Evolutionary conservation across 208 protist species (phyloP), one percentile per base, ranked within the genome.

Genomic region (Leishmania tarentolae): DNA sequence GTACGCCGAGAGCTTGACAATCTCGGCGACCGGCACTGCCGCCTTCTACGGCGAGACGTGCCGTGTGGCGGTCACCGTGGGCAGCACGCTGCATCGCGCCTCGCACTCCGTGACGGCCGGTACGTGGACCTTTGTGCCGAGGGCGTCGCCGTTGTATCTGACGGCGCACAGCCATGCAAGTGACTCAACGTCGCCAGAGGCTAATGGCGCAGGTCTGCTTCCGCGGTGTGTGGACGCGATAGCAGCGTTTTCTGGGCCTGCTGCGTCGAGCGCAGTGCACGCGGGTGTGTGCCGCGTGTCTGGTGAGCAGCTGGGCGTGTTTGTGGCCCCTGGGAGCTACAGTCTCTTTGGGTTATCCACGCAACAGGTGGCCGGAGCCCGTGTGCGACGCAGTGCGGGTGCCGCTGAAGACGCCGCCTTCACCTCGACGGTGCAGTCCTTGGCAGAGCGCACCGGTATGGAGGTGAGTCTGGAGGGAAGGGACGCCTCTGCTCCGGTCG

Each of bases 21-120:
- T 87, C 65, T 66, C 75, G 42, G 83, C 61, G 13, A 78, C 78
- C 3, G 75, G 75, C 52, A 87, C 42, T 31, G 75, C 79, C 31
- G 78, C 79, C 47, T 83, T 87, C 46, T 76, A 81, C 24, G 79
- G 83, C 40, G 83, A 87, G 70, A 87, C 75, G 66, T 87, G 83
- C 47, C 35, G n/a, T 4, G 17, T 87, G 52, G 78, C 61, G 28
- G 83, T 83, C 15, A 75, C 19, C 40, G 76, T 83, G 40, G 75
- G 56, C 19, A 87, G 83, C 75, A 78, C 79, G 15, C 75, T 81
- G 31, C 75, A 40, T 17, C 75, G 71, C 73, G n/a, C 78, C 40
- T 87, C 83, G 28, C 35, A 50, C 15, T 44, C 75, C 28, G 76
- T 87, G 40, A 73, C 73, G 66, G 83, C 65, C 21, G 83, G 83